These are phyloP conservation scores for Pseudogymnoascus sp. DNA, from an alignment of 2,329 filamentous ascomycete genomes.

Conservation along the genomic window DNA sequence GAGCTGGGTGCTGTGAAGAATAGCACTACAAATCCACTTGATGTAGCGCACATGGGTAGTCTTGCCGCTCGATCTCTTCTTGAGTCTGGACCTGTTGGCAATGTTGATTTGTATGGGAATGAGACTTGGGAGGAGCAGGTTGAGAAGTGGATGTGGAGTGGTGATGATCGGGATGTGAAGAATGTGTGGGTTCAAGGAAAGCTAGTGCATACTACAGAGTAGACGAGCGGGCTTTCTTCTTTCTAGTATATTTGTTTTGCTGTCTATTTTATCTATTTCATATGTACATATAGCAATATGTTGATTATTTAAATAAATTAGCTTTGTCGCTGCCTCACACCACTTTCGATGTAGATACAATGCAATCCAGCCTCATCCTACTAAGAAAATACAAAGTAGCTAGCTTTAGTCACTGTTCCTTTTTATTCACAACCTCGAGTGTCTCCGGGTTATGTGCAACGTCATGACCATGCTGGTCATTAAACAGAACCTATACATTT, in stretches of 20 bases:
- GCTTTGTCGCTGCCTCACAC: no score
- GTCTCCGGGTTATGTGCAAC: slow-evolving; percentile 33
- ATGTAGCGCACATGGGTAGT: background rate
- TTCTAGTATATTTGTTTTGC: background rate
- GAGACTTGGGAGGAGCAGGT: slow-evolving; percentile 80
- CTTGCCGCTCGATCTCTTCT: background rate
- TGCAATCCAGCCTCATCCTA: background rate
- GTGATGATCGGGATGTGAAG: slow-evolving; percentile 84
- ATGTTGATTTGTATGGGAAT: slow-evolving; percentile 84
- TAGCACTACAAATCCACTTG: background rate
- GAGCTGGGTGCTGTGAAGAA: slow-evolving; percentile 42
- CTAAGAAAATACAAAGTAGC: background rate
- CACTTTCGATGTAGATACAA: background rate
- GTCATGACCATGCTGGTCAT: slow-evolving; percentile 32
- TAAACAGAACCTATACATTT: slow-evolving; percentile 28
- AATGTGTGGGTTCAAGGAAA: slow-evolving; percentile 83
- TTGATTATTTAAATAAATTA: background rate
- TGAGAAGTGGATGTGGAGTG: slow-evolving; percentile 90
- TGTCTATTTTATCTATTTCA: background rate
- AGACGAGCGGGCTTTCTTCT: background rate
- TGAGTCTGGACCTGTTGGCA: slow-evolving; percentile 40
- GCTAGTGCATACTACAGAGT: slow-evolving; percentile 53
- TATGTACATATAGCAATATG: background rate
- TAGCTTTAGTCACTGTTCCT: background rate
- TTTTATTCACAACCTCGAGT: slow-evolving; percentile 24